Conservation (phyloP, 2,329 filamentous ascomycete genomes). For the Cadophora sp. region DNA sequence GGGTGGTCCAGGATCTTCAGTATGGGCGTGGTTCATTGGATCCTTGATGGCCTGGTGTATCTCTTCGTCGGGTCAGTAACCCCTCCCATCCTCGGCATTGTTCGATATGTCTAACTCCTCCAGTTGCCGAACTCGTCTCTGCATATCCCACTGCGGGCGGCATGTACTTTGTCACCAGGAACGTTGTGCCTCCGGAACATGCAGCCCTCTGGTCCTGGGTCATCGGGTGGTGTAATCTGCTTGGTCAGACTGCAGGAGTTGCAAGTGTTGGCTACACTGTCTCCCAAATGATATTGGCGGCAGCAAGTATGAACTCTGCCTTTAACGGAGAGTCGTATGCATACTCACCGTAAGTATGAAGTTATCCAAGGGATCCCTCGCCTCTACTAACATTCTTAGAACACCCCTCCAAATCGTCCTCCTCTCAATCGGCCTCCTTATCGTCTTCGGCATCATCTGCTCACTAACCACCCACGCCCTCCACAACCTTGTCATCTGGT, state of each 20-base stretch:
- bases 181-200: slow-evolving; percentile 65
- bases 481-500: slow-evolving; percentile 67
- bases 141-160: slow-evolving; percentile 67
- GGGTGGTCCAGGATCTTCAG: slow-evolving; percentile 67
- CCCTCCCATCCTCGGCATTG: neutral
- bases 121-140: slow-evolving; percentile 37
- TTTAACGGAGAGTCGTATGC: slow-evolving; percentile 55
- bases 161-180: slow-evolving; percentile 73
- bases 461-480: slow-evolving; percentile 66
- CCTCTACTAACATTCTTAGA: slow-evolving; percentile 45
- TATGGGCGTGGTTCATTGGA: slow-evolving; percentile 71
- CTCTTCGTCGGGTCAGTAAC: slow-evolving; percentile 58
- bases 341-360: slow-evolving; percentile 60
- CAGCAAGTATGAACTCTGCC: slow-evolving; percentile 65
- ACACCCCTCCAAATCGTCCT: slow-evolving; percentile 64
- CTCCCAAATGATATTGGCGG: slow-evolving; percentile 68
- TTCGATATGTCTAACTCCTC: neutral
- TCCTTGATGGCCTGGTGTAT: slow-evolving; percentile 70
- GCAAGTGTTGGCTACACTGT: slow-evolving; percentile 68
- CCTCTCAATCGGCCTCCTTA: slow-evolving; percentile 61
- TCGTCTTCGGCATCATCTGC: slow-evolving; percentile 62
- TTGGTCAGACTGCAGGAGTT: slow-evolving; percentile 68
- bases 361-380: neutral
- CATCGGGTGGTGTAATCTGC: slow-evolving; percentile 71
- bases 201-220: slow-evolving; percentile 70